phyloP scores from a whole-genome alignment of 441 rosid species.

The Brassica balearica region DNA sequence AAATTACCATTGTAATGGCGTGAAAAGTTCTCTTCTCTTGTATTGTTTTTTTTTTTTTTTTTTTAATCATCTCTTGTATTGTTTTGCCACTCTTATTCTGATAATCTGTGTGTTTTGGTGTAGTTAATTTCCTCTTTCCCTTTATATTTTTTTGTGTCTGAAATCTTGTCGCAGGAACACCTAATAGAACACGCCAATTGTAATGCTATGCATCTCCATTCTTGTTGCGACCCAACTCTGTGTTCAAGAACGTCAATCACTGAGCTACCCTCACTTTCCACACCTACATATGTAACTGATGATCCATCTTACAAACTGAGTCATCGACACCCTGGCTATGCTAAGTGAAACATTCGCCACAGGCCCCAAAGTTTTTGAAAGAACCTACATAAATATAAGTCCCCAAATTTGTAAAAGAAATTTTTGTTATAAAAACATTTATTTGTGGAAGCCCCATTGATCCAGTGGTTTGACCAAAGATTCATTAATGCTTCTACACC shows the following conservation, averaged over 20 bases:
- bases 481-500: no score
- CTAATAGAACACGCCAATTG: background rate
- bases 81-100: background rate
- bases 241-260: background rate
- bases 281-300: background rate
- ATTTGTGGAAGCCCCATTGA: no score
- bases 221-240: background rate
- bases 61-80: background rate
- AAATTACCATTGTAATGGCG: background rate
- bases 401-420: no score
- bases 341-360: no score
- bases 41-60: background rate
- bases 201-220: background rate
- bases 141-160: background rate
- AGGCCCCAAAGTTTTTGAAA: no score
- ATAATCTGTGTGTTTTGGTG: background rate
- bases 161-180: background rate
- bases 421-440: no score
- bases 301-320: slow-evolving; percentile 6
- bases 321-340: background rate
- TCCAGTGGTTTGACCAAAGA: no score
- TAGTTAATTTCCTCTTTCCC: background rate
- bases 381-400: no score
- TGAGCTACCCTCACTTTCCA: slow-evolving; percentile 2
- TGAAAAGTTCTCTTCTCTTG: background rate